phyloP scores from a whole-genome alignment of 257 asterid genomes.

The Solanum arcanum region DNA sequence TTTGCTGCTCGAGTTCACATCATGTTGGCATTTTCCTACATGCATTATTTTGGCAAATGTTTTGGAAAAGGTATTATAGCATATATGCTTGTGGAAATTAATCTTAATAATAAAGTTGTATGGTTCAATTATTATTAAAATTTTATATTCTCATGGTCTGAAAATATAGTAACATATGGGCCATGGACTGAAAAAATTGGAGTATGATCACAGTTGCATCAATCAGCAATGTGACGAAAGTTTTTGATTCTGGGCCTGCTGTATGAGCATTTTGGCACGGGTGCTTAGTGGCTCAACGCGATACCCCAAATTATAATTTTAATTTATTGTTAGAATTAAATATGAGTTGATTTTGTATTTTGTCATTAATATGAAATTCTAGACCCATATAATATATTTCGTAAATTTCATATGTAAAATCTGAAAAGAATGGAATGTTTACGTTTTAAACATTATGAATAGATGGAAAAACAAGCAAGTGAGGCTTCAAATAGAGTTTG shows the following conservation, averaged over 20 bases:
- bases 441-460: too few species aligned
- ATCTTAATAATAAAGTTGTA: background rate
- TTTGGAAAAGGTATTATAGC: background rate
- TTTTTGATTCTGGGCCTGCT: background rate
- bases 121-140: background rate
- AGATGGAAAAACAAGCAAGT: background rate
- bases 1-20: background rate
- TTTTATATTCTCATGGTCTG: background rate
- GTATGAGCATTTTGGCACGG: background rate
- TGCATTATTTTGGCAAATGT: background rate
- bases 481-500: background rate
- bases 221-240: background rate
- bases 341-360: background rate
- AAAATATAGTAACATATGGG: background rate
- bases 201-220: background rate
- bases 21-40: background rate
- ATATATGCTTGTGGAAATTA: background rate
- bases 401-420: background rate
- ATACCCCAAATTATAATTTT: background rate
- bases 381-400: accelerated
- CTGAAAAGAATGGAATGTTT: background rate
- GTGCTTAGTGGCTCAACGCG: background rate
- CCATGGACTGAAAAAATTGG: background rate
- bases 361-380: accelerated
- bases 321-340: background rate